Percentiles rank a stretch among this genome's conserved stretches.
Conservation (phyloP, 768 basidiomycete genomes). For the Pulveroboletus sp. region DNA sequence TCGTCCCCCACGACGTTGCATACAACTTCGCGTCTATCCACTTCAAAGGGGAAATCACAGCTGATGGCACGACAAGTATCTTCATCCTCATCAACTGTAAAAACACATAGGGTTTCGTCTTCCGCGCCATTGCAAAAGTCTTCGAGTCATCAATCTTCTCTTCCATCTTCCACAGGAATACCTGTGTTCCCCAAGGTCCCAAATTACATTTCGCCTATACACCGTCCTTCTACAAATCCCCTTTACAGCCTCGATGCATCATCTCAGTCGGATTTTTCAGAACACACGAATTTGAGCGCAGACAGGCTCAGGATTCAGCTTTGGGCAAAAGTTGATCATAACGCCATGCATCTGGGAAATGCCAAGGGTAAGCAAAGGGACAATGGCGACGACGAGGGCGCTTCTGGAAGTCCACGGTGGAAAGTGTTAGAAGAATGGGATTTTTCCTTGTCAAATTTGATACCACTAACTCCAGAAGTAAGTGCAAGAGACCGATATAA, state of each 20-base stretch:
- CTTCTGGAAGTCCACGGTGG: conserved; percentile 46
- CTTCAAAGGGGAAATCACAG: conserved; percentile 16
- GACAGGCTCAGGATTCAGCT: conserved; percentile 53
- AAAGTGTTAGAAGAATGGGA: conserved; percentile 66
- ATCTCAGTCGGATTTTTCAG: conserved; percentile 50
- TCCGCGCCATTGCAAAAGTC: conserved; percentile 26
- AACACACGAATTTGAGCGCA: conserved; percentile 52
- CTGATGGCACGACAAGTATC: conserved; percentile 15
- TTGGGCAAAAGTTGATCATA: conserved; percentile 47
- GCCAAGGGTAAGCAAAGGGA: conserved; percentile 50
- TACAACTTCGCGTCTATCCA: conserved; percentile 9
- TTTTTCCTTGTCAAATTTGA: conserved; percentile 54
- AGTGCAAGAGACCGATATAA: conserved; percentile 23
- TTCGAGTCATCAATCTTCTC: conserved; percentile 23
- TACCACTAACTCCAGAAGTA: conserved; percentile 63
- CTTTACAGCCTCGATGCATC: conserved; percentile 59
- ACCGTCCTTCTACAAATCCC: conserved; percentile 84
- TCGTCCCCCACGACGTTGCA: conserved; percentile 6
- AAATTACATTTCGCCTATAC: conserved; percentile 76
- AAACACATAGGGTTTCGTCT: conserved; percentile 22
- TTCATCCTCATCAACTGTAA: conserved; percentile 15
- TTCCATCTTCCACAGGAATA: conserved; percentile 14
- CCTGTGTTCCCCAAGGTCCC: conserved; percentile 34
- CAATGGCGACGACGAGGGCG: conserved; percentile 6
- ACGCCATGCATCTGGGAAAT: conserved; percentile 7